Conservation (phyloP, 768 basidiomycete species). For the Boletus reticulatus region DNA sequence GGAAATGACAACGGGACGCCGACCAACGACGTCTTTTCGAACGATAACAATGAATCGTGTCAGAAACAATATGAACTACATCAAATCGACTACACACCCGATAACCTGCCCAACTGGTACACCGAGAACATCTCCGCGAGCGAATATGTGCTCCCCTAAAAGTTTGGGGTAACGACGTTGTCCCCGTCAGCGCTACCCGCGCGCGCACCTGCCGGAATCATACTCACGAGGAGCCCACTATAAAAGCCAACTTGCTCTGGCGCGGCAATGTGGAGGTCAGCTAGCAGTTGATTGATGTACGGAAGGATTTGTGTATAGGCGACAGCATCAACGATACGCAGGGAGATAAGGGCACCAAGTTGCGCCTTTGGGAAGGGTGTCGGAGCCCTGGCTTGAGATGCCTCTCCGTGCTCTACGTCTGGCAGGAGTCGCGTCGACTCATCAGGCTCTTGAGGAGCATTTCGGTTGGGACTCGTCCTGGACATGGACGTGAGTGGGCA, state of each 20-base stretch:
- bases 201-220: not conserved
- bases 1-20: conserved; percentile 3
- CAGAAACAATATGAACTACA: not conserved
- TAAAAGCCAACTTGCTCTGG: conserved; percentile 10
- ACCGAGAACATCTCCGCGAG: conserved; percentile 5
- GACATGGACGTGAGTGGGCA: not conserved
- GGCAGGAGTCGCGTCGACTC: conserved; percentile 2
- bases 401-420: not conserved
- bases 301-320: conserved; percentile 5
- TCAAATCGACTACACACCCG: not conserved
- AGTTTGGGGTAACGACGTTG: too few species aligned
- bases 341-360: not conserved
- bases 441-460: not conserved
- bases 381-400: not conserved
- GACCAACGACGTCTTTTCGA: not conserved
- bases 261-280: not conserved
- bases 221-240: conserved; percentile 5
- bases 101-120: conserved; percentile 7
- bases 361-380: conserved; percentile 3
- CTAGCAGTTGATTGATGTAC: conserved; percentile 9
- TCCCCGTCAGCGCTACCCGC: too few species aligned
- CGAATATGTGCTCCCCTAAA: conserved; percentile 4
- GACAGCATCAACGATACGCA: not conserved
- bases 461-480: not conserved
- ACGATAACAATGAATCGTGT: not conserved